Percentiles rank a stretch among this genome's conserved stretches.
These are phyloP conservation scores for Heritiera fomes DNA, from an alignment of 345 rosid genomes.

Conservation along the genomic window DNA sequence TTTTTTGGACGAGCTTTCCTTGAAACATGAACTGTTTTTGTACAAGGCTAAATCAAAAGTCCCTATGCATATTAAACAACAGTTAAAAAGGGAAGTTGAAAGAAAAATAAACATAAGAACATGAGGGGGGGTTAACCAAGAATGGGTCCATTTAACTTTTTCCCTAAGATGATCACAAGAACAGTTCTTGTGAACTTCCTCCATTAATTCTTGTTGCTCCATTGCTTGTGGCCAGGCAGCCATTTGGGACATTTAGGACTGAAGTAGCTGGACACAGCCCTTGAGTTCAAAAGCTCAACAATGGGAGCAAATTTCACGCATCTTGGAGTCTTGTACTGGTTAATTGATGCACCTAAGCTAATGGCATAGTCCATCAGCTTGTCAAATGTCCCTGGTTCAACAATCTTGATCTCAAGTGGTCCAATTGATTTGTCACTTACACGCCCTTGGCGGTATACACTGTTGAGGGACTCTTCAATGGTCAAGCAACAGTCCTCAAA, in stretches of 20 bases:
- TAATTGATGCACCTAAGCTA: slow-evolving; percentile 88
- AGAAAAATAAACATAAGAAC: slow-evolving; percentile 22
- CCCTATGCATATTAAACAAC: slow-evolving; percentile 42
- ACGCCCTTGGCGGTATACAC: slow-evolving; percentile 92
- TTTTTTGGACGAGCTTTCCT: slow-evolving; percentile 24
- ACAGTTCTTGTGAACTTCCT: slow-evolving; percentile 34
- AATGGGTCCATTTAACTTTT: slow-evolving; percentile 37
- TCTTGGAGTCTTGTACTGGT: slow-evolving; percentile 96
- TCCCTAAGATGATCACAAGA: slow-evolving; percentile 46
- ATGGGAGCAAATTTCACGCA: slow-evolving; percentile 94
- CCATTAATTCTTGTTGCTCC: slow-evolving; percentile 47
- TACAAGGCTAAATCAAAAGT: slow-evolving; percentile 54
- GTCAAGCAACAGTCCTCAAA: slow-evolving; percentile 91
- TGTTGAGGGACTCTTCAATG: slow-evolving; percentile 88
- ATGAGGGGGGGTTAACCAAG: slow-evolving; percentile 37
- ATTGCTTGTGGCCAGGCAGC: slow-evolving; percentile 89
- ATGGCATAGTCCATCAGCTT: slow-evolving; percentile 97
- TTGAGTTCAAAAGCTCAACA: slow-evolving; percentile 81
- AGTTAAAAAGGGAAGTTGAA: slow-evolving; percentile 22
- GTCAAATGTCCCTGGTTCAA: slow-evolving; percentile 88
- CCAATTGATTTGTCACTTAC: slow-evolving; percentile 88
- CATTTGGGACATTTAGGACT: slow-evolving; percentile 97
- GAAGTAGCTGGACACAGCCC: slow-evolving; percentile 59
- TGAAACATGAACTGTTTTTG: slow-evolving; percentile 58
- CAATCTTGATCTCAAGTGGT: slow-evolving; percentile 87